These are phyloP conservation scores for Trichomonas vaginalis DNA, from an alignment of 208 protist species.

Conservation along the genomic window DNA sequence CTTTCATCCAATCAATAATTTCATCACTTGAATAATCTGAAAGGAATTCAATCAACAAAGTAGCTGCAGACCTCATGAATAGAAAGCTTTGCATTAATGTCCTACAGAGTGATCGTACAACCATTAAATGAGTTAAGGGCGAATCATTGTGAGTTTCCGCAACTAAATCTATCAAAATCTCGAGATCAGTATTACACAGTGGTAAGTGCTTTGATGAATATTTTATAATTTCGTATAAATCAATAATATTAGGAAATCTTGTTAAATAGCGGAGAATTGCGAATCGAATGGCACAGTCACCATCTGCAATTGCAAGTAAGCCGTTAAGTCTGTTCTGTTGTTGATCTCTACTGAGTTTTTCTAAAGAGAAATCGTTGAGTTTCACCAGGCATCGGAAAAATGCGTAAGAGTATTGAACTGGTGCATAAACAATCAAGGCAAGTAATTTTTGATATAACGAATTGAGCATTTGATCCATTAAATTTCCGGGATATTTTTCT, in stretches of 20 bases:
- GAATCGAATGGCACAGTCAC: not conserved
- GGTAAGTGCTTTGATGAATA: not conserved
- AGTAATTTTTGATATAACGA: not conserved
- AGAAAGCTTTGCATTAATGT: not conserved
- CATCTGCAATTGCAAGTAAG: not conserved
- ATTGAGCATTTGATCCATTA: not conserved
- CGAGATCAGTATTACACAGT: not conserved
- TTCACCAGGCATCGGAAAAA: not conserved
- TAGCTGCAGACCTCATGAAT: not conserved
- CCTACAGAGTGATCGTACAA: not conserved
- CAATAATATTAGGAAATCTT: not conserved
- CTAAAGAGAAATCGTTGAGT: not conserved
- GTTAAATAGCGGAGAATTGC: not conserved
- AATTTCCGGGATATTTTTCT: not conserved
- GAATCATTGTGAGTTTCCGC: not conserved
- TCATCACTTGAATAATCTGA: not conserved
- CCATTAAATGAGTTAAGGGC: not conserved
- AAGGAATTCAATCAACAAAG: not conserved
- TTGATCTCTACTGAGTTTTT: not conserved
- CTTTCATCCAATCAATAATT: not conserved
- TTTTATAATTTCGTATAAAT: not conserved
- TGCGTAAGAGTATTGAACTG: not conserved
- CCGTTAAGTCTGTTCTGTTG: not conserved
- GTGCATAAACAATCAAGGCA: not conserved
- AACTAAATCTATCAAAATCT: not conserved